A percentile compares a stretch with the other conserved stretches of the same genome.
Conservation (phyloP, 2,329 filamentous ascomycete species). For the Graphilbum ipis-grandicollis region DNA sequence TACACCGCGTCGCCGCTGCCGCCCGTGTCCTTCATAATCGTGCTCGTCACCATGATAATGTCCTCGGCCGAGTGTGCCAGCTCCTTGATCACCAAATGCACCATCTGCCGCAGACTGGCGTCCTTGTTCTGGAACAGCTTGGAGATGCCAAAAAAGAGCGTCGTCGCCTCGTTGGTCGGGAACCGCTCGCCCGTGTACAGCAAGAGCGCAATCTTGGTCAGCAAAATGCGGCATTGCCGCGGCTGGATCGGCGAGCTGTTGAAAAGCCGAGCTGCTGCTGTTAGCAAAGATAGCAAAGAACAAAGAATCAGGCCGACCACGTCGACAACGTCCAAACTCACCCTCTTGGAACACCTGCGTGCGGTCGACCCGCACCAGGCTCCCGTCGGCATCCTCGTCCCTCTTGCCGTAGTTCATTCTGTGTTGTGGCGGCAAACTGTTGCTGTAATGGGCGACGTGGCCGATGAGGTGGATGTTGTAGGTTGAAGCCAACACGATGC, state of each 20-base stretch:
- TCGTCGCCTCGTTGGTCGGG: conserved; percentile 91
- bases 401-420: conserved; percentile 97
- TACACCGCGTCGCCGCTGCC: conserved; percentile 88
- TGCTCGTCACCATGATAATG: conserved; percentile 99
- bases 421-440: too few relatives aligned
- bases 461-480: too few relatives aligned
- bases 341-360: conserved; percentile 98
- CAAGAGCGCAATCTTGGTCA: conserved; percentile 93
- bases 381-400: conserved; percentile 90
- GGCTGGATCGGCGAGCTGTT: conserved; percentile 95
- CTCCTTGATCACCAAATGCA: conserved; percentile 96
- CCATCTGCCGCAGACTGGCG: conserved; percentile 94
- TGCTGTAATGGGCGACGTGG: too few relatives aligned
- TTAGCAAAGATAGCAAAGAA: too few relatives aligned
- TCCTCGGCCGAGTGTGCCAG: conserved; percentile 88
- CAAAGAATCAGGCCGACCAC: too few relatives aligned
- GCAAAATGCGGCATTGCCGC: conserved; percentile 87
- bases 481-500: too few relatives aligned
- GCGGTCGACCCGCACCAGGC: conserved; percentile 91
- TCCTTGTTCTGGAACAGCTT: conserved; percentile 99
- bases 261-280: conserved; percentile 96
- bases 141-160: conserved; percentile 96
- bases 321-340: too few relatives aligned
- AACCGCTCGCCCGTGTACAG: conserved; percentile 96
- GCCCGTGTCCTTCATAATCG: conserved; percentile 98